Evolutionary conservation across 1,284 basidiomycete genomes (phyloP).

Genomic region (Phenoliferia sp.): DNA sequence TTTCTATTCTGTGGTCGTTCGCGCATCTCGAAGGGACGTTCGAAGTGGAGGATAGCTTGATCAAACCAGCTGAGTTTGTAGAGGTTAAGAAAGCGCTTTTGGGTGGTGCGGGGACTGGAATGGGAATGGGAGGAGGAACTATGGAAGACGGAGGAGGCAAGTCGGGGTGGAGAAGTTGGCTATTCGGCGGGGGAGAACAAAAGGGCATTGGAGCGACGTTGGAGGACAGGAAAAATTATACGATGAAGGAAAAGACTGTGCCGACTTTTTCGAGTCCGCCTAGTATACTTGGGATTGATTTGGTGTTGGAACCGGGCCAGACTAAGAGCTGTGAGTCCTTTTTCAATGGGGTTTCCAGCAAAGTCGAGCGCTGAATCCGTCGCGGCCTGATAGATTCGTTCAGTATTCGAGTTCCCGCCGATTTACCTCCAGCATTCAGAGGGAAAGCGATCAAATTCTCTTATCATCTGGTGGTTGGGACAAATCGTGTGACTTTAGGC

Average conservation of each 20-base stretch:
- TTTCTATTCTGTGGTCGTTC: conserved; percentile 79
- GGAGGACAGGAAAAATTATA: conserved; percentile 49
- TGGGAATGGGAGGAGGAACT: conserved; percentile 36
- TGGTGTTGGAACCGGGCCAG: conserved; percentile 69
- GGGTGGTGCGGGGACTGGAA: conserved; percentile 24
- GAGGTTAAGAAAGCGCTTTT: conserved; percentile 41
- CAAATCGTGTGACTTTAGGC: conserved; percentile 58
- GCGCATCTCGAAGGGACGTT: conserved; percentile 71
- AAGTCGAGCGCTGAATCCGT: background rate
- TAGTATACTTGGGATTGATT: conserved; percentile 76
- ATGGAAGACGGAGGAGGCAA: conserved; percentile 51
- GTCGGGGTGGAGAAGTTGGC: conserved; percentile 45
- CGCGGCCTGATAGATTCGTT: conserved; percentile 64
- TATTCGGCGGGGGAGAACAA: conserved; percentile 39
- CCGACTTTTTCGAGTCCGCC: conserved; percentile 77
- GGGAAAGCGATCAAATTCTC: conserved; percentile 78
- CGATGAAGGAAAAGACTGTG: conserved; percentile 59
- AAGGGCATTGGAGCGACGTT: conserved; percentile 40
- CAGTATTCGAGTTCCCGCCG: conserved; percentile 64
- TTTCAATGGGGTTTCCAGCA: background rate
- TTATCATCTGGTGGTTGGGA: conserved; percentile 82
- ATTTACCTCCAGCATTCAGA: conserved; percentile 81
- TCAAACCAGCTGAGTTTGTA: conserved; percentile 45
- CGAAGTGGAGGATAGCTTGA: conserved; percentile 47
- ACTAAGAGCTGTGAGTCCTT: conserved; percentile 64